Conservation (phyloP, 2,329 filamentous ascomycete genomes). For the Zymoseptoria brevis region DNA sequence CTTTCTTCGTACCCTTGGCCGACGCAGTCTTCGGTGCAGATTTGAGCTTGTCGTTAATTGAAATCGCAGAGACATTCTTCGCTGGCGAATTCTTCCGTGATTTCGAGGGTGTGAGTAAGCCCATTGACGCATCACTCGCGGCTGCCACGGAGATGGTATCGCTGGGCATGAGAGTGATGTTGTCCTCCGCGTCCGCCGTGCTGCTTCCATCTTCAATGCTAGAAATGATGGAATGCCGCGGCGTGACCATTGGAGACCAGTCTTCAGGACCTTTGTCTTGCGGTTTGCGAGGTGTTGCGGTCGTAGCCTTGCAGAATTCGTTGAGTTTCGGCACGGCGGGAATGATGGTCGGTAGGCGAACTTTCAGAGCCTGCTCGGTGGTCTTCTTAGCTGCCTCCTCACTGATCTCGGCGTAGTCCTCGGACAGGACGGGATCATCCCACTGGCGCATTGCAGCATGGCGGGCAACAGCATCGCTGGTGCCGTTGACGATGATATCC, state of each 20-base stretch:
- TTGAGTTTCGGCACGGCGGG: slow-evolving; percentile 21
- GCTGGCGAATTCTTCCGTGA: slow-evolving; percentile 21
- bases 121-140: slow-evolving; percentile 2
- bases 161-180: slow-evolving; percentile 13
- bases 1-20: slow-evolving; percentile 7
- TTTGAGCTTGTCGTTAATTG: slow-evolving; percentile 17
- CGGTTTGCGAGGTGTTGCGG: slow-evolving; percentile 16
- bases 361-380: slow-evolving; percentile 25
- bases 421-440: slow-evolving; percentile 40
- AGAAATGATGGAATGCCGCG: slow-evolving; percentile 12
- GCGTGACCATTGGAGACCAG: slow-evolving; percentile 16
- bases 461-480: slow-evolving; percentile 78
- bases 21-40: slow-evolving; percentile 10
- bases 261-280: slow-evolving; percentile 10
- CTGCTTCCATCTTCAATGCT: slow-evolving; percentile 21
- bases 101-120: slow-evolving; percentile 29
- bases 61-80: slow-evolving; percentile 13
- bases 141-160: slow-evolving; percentile 1
- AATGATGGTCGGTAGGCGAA: slow-evolving; percentile 12
- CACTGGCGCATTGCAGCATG: slow-evolving; percentile 56
- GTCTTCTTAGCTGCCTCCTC: slow-evolving; percentile 38
- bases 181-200: slow-evolving; percentile 17
- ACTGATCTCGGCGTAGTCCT: slow-evolving; percentile 38
- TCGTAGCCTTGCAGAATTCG: slow-evolving; percentile 26
- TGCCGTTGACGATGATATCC: slow-evolving; percentile 81